Conservation (phyloP, 2,329 filamentous ascomycete species). For the Bipolaris zeicola region DNA sequence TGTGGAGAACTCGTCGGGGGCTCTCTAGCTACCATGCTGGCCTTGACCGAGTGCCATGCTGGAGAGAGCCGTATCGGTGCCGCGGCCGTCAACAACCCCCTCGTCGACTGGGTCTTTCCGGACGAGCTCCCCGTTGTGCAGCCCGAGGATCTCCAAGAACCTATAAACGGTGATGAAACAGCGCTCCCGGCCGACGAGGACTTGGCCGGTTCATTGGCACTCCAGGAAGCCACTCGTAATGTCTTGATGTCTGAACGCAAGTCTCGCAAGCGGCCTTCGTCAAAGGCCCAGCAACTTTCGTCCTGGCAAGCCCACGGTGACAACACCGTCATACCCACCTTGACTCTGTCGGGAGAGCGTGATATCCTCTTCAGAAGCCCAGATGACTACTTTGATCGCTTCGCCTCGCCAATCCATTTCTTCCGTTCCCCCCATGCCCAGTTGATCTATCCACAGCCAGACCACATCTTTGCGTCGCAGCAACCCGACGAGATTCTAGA, state of each 20-base stretch:
- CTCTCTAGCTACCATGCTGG: slow-evolving; percentile 55
- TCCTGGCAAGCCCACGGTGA: slow-evolving; percentile 39
- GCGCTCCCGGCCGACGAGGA: slow-evolving; percentile 39
- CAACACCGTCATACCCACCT: slow-evolving; percentile 33
- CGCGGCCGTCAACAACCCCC: slow-evolving; percentile 54
- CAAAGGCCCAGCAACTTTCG: slow-evolving; percentile 25
- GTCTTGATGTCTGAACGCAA: slow-evolving; percentile 13
- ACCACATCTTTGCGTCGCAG: slow-evolving; percentile 34
- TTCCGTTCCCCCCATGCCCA: slow-evolving; percentile 53
- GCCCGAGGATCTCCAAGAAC: slow-evolving; percentile 36
- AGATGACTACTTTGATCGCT: slow-evolving; percentile 56
- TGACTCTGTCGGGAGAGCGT: slow-evolving; percentile 43
- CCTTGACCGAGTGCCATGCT: slow-evolving; percentile 55
- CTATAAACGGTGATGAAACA: slow-evolving; percentile 37
- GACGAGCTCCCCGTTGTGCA: slow-evolving; percentile 35
- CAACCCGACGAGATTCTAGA: slow-evolving; percentile 38
- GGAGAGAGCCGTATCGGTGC: slow-evolving; percentile 51
- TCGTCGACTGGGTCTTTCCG: slow-evolving; percentile 56
- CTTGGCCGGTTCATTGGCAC: slow-evolving; percentile 24
- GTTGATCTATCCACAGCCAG: slow-evolving; percentile 31
- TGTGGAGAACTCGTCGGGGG: slow-evolving; percentile 57
- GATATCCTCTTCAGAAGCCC: slow-evolving; percentile 50
- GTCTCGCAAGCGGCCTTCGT: slow-evolving; percentile 20
- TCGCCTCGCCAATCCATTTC: slow-evolving; percentile 57
- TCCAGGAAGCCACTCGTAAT: slow-evolving; percentile 9